These are phyloP conservation scores for Neurospora sp. DNA, from an alignment of 495 filamentous ascomycete genomes.

Conservation along the genomic window DNA sequence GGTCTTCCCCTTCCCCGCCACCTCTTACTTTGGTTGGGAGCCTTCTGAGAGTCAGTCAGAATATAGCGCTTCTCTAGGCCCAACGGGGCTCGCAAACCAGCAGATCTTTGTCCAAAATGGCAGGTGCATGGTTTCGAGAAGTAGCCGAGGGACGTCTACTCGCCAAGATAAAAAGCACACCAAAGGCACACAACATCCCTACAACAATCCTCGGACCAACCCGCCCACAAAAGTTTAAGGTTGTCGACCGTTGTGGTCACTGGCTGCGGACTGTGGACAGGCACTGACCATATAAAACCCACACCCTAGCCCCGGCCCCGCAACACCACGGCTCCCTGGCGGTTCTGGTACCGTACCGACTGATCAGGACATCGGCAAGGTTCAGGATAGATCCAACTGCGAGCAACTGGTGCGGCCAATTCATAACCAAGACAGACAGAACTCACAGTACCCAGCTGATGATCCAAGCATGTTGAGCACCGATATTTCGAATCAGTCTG, in stretches of 20 bases:
- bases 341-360: neutral
- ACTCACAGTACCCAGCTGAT: neutral
- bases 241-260: neutral
- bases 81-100: neutral
- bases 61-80: neutral
- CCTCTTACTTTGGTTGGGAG: neutral
- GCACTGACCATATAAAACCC: neutral
- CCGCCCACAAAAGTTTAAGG: neutral
- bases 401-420: neutral
- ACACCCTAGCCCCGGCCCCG: neutral
- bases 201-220: neutral
- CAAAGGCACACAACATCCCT: neutral
- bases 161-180: neutral
- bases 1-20: neutral
- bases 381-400: neutral
- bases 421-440: neutral
- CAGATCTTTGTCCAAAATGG: neutral
- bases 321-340: neutral
- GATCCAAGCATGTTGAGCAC: neutral
- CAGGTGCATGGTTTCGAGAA: neutral
- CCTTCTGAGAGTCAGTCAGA: neutral
- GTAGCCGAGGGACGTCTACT: neutral
- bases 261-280: neutral
- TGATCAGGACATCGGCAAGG: neutral
- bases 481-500: neutral